Conservation (phyloP, 768 basidiomycete genomes). For the Lactifluus piperatus region DNA sequence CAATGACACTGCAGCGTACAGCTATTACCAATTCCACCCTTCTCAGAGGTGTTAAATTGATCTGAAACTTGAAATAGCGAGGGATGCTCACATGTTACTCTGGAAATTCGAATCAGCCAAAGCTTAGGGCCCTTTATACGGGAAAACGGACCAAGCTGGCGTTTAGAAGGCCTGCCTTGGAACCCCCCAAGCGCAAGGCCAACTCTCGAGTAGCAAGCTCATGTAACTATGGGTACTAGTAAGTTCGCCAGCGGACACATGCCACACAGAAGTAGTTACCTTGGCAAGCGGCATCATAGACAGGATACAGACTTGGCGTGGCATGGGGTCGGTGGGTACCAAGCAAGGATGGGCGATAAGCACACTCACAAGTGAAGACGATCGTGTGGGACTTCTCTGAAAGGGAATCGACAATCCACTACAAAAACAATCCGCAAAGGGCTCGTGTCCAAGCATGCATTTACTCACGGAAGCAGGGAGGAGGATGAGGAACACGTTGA, state of each 20-base stretch:
- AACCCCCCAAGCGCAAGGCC: constrained; percentile 64
- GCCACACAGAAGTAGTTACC: constrained; percentile 29
- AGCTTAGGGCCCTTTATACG: not conserved
- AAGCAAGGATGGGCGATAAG: not conserved
- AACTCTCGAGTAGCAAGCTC: constrained; percentile 70
- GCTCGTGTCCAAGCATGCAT: not conserved
- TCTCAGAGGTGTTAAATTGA: not conserved
- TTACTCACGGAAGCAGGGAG: constrained; percentile 59
- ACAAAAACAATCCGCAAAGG: not conserved
- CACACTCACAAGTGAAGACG: constrained; percentile 50
- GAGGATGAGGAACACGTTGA: constrained; percentile 57
- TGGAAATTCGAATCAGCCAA: constrained; percentile 26
- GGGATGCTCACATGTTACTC: constrained; percentile 55
- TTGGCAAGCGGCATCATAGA: constrained; percentile 75
- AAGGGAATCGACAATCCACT: constrained; percentile 51
- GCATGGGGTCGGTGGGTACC: not conserved
- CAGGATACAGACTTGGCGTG: constrained; percentile 46
- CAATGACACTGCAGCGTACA: constrained; percentile 34
- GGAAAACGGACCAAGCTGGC: constrained; percentile 56
- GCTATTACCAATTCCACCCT: constrained; percentile 61
- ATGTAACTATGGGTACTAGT: constrained; percentile 43
- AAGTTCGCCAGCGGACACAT: not conserved
- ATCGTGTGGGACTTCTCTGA: constrained; percentile 42
- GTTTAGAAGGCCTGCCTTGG: constrained; percentile 71
- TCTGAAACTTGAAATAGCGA: not conserved